These are phyloP conservation scores for Phytopythium chamaehyphon DNA, from an alignment of 352 stramenopile genomes.

Conservation along the genomic window DNA sequence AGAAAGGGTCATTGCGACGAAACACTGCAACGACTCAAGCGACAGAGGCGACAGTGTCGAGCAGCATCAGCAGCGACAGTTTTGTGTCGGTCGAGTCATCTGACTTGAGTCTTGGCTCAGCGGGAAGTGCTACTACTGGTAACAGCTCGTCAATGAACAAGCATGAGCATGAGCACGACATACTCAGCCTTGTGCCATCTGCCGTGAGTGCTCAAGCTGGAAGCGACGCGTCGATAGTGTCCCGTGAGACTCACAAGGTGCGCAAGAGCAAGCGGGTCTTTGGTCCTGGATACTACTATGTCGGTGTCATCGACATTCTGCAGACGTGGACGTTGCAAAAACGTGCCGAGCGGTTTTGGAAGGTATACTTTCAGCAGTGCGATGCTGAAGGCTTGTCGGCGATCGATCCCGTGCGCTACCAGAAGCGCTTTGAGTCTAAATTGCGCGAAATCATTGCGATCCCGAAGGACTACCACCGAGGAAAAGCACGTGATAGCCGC, in stretches of 20 bases:
- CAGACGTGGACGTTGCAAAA: conserved; percentile 88
- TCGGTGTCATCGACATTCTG: conserved; percentile 90
- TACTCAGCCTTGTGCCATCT: conserved; percentile 17
- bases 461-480: conserved; percentile 49
- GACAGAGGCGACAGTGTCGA: conserved; percentile 9
- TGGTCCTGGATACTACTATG: conserved; percentile 84
- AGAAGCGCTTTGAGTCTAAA: conserved; percentile 80
- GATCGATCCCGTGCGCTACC: conserved; percentile 74
- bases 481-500: conserved; percentile 10
- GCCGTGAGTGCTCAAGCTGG: conserved; percentile 14
- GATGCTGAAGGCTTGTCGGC: conserved; percentile 78
- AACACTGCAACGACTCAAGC: conserved; percentile 28
- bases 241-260: conserved; percentile 42
- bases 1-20: conserved; percentile 9
- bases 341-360: conserved; percentile 75
- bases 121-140: conserved; percentile 12
- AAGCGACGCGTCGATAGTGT: conserved; percentile 7
- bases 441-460: conserved; percentile 77
- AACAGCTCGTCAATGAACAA: conserved; percentile 16
- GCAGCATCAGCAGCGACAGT: conserved; percentile 29
- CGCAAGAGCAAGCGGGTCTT: conserved; percentile 76
- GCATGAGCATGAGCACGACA: conserved; percentile 9
- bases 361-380: conserved; percentile 65
- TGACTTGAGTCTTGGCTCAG: conserved; percentile 13
- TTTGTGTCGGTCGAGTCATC: conserved; percentile 36